phyloP scores from a whole-genome alignment of 2,329 filamentous ascomycete genomes.

The Fusarium oxysporum region DNA sequence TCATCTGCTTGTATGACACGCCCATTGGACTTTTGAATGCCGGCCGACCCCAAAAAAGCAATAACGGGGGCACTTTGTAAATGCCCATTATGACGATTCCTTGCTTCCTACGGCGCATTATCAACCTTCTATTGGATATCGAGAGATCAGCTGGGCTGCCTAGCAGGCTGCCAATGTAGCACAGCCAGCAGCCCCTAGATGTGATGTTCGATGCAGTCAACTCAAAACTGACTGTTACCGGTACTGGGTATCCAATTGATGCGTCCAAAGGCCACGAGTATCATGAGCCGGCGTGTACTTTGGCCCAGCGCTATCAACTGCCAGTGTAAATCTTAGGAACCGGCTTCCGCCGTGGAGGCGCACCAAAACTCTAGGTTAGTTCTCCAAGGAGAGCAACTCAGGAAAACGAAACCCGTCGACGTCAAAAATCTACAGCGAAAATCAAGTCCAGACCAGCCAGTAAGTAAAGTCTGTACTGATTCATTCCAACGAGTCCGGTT shows the following conservation, averaged over 20 bases:
- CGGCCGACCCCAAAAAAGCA: slow-evolving; percentile 29
- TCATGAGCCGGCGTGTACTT: slow-evolving; percentile 1
- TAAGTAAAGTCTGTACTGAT: slow-evolving; percentile 2
- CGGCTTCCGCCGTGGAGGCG: slow-evolving; percentile 9
- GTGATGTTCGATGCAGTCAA: slow-evolving; percentile 3
- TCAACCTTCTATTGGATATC: slow-evolving; percentile 27
- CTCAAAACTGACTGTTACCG: background rate
- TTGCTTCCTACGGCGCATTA: slow-evolving; percentile 24
- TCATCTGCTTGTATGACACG: slow-evolving; percentile 16
- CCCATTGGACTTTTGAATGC: slow-evolving; percentile 31
- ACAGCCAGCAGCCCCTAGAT: slow-evolving; percentile 17
- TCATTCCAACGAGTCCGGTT: slow-evolving; percentile 39
- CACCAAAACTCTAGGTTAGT: slow-evolving; percentile 1
- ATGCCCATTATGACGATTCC: slow-evolving; percentile 34
- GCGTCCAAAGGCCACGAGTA: background rate
- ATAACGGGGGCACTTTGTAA: slow-evolving; percentile 22
- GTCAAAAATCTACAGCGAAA: background rate
- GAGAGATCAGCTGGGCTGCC: slow-evolving; percentile 32
- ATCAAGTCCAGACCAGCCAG: slow-evolving; percentile 15
- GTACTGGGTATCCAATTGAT: background rate
- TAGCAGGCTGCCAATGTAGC: slow-evolving; percentile 30
- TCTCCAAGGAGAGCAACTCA: background rate
- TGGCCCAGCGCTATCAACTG: slow-evolving; percentile 5
- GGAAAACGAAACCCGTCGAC: slow-evolving; percentile 16
- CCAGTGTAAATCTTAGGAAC: slow-evolving; percentile 6